phyloP scores from a whole-genome alignment of 805 yeast species.

The Sugiyamaella floridensis region DNA sequence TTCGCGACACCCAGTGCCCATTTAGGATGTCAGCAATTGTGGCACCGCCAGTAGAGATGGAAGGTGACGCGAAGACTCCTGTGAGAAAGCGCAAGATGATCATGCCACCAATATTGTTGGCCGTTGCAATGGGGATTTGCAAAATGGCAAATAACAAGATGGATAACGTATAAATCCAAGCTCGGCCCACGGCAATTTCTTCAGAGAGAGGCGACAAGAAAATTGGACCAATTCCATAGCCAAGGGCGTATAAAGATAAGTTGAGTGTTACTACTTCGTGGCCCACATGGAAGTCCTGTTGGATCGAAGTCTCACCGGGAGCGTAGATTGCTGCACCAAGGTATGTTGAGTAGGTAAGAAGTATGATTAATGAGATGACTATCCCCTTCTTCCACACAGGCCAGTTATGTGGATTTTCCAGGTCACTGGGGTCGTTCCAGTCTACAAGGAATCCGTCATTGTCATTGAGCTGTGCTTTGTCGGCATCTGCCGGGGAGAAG shows the following conservation, averaged over 20 bases:
- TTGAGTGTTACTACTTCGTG: conserved; percentile 43
- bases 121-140: conserved; percentile 50
- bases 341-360: conserved; percentile 42
- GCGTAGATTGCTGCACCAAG: conserved; percentile 49
- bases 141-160: conserved; percentile 41
- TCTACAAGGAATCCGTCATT: conserved; percentile 10
- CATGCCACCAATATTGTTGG: conserved; percentile 43
- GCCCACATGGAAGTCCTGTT: conserved; percentile 37
- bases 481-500: neutral
- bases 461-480: neutral
- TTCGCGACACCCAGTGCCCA: conserved; percentile 37
- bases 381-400: conserved; percentile 34
- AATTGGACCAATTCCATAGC: conserved; percentile 56
- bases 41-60: conserved; percentile 78
- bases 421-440: conserved; percentile 7
- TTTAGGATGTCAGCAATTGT: conserved; percentile 49
- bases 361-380: conserved; percentile 34
- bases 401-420: conserved; percentile 47
- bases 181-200: conserved; percentile 46
- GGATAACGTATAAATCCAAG: conserved; percentile 41
- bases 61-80: conserved; percentile 75
- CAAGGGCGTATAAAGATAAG: conserved; percentile 47
- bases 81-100: conserved; percentile 55
- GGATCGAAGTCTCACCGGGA: conserved; percentile 42
- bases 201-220: conserved; percentile 49